phyloP scores from a whole-genome alignment of 1,284 basidiomycete species.

The Sporisorium exsertum region DNA sequence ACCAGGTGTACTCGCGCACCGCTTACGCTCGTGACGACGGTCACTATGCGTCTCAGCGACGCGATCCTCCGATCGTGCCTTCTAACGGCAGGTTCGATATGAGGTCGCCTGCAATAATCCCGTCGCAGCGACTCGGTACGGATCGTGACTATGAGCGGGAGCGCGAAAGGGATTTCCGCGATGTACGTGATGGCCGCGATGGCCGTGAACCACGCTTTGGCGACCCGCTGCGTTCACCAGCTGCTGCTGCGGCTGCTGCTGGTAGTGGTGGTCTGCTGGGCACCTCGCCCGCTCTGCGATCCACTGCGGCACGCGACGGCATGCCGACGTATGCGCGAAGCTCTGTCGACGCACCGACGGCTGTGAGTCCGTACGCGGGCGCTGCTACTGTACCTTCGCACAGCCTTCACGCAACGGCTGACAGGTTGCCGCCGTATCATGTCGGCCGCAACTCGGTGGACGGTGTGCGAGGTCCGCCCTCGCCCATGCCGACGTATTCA shows the following conservation, averaged over 20 bases:
- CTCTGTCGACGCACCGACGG: conserved; percentile 2
- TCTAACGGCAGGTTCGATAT: conserved; percentile 26
- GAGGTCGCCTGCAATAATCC: conserved; percentile 23
- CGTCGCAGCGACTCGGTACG: conserved; percentile 16
- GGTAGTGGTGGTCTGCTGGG: conserved; percentile 12
- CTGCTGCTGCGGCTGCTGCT: conserved; percentile 5
- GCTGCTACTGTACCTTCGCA: conserved; percentile 18
- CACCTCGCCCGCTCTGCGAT: conserved; percentile 23
- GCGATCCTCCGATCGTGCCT: conserved; percentile 25
- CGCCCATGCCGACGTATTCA: conserved; percentile 25
- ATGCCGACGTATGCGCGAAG: conserved; percentile 30
- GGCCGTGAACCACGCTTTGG: conserved; percentile 19
- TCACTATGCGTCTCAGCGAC: conserved; percentile 24
- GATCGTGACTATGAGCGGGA: conserved; percentile 37
- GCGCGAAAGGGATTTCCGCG: conserved; percentile 18
- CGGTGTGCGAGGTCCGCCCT: conserved; percentile 8
- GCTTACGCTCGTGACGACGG: conserved; percentile 19
- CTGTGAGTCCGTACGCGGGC: conserved; percentile 19
- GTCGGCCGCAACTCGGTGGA: conserved; percentile 7
- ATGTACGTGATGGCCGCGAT: conserved; percentile 17
- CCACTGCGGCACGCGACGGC: conserved; percentile 23
- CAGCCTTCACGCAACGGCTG: conserved; percentile 10
- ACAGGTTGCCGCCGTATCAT: conserved; percentile 15
- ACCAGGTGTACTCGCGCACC: conserved; percentile 5
- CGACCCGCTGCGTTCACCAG: conserved; percentile 31